phyloP scores from a whole-genome alignment of 2,329 filamentous ascomycete species.

The Venturia asperata region DNA sequence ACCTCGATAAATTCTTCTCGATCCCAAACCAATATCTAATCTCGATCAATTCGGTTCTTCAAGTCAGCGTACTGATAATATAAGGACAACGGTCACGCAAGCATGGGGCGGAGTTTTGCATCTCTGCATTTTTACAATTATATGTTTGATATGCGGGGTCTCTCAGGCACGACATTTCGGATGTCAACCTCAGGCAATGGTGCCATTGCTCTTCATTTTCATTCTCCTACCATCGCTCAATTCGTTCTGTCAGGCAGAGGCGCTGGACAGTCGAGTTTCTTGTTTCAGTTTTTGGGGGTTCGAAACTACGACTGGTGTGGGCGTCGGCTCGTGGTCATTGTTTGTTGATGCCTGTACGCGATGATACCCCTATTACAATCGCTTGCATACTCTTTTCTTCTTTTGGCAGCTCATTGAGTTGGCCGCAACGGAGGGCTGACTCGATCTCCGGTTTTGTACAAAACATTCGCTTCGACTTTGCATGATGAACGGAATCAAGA shows the following conservation, averaged over 20 bases:
- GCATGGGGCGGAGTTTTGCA: conserved; percentile 15
- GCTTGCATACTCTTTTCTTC: conserved; percentile 2
- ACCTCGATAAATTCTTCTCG: background rate
- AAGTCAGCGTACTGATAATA: background rate
- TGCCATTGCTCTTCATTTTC: background rate
- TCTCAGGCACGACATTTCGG: background rate
- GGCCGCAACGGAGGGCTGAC: background rate
- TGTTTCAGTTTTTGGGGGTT: background rate
- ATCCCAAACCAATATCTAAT: background rate
- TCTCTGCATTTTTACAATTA: background rate
- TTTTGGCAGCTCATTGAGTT: background rate
- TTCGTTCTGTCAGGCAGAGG: background rate
- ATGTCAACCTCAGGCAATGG: background rate
- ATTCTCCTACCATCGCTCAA: background rate
- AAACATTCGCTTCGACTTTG: conserved; percentile 7
- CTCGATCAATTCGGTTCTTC: background rate
- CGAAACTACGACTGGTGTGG: background rate
- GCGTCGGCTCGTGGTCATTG: background rate
- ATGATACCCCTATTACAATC: conserved; percentile 14
- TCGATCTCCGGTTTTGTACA: background rate
- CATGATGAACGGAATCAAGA: background rate
- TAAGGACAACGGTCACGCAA: background rate
- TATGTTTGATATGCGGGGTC: background rate
- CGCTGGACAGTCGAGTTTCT: background rate
- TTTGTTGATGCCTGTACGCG: background rate